phyloP scores from a whole-genome alignment of 1,284 basidiomycete species.

The Sporisorium graminicola region DNA sequence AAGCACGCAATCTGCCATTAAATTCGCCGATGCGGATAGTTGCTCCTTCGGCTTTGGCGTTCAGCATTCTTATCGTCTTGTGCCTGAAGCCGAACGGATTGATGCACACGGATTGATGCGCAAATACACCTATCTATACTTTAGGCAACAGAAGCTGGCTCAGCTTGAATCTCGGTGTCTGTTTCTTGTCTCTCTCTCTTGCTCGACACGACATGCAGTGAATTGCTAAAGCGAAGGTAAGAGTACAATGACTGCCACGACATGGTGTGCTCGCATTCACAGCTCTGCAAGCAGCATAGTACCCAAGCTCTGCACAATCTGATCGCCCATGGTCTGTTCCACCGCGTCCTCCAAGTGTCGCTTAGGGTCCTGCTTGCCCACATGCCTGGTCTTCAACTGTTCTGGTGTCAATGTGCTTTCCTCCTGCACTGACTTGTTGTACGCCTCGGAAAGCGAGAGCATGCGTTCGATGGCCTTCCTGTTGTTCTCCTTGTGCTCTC shows the following conservation, averaged over 20 bases:
- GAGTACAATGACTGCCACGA: background rate
- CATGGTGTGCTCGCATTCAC: background rate
- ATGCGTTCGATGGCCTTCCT: conserved; percentile 65
- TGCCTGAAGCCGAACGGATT: background rate
- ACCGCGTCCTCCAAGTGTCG: conserved; percentile 69
- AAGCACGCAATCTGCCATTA: conserved; percentile 1
- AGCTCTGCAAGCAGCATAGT: conserved; percentile 63
- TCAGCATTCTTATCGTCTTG: no score
- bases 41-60: background rate
- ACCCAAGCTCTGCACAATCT: conserved; percentile 67
- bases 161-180: background rate
- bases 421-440: conserved; percentile 69
- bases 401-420: conserved; percentile 63
- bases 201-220: background rate
- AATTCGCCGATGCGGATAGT: background rate
- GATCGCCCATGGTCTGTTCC: conserved; percentile 68
- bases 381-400: conserved; percentile 68
- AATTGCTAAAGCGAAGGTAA: background rate
- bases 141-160: background rate
- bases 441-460: conserved; percentile 65
- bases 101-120: background rate
- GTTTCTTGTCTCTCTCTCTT: background rate
- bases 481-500: conserved; percentile 67
- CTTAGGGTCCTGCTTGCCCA: conserved; percentile 69
- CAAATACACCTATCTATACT: no score